Evolutionary conservation across 768 basidiomycete genomes (phyloP), one percentile per base, ranked within the genome.

Genomic region (Tylopilus intermedius): DNA sequence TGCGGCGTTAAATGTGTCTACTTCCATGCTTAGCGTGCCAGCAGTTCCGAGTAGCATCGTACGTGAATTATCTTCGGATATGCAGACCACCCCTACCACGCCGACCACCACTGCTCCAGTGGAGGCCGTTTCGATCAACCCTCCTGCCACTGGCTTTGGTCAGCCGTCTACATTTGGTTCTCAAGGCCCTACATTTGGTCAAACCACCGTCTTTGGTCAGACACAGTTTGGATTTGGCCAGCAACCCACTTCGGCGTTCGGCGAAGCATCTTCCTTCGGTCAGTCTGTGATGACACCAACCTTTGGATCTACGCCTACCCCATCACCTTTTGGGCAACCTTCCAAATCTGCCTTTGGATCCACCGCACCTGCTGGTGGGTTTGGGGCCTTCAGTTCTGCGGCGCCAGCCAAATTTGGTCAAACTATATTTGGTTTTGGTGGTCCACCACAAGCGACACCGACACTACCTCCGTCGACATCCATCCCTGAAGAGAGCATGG

Each of bases 141-240:
- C 59, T 13, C 48, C 68, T 4, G 47, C 69, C 9, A 41, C 74
- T 49, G 63, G 64, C 8, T 76, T 76, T 55, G 69, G 75, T 21
- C 70, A 68, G 48, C 39, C 68, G 22, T 57, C 70, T 4, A 58
- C 66, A 10, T 59, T 72, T 55, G 55, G 67, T 47, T 29, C 42
- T 45, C 66, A 59, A 15, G 27, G 50, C 29, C 49, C 71, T 35
- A 48, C 32, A 2, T 74, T 77, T 48, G 70, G 71, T 41, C 70
- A 73, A 51, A 53, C 71, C 0, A 30, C 66, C 22, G 38, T 37
- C 39, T 61, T 67, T 50, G 57, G 56, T 4, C 62, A 63, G 46
- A 37, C 41, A 2, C 55, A 51, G 29, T 54, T 57, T 24, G 57
- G 51, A 5, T 53, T 65, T 35, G 18, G 43, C 15, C 60, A 60